Evolutionary conservation across 306 rosid species (phyloP).

Genomic region (barrel medic (Medicago truncatula)): DNA sequence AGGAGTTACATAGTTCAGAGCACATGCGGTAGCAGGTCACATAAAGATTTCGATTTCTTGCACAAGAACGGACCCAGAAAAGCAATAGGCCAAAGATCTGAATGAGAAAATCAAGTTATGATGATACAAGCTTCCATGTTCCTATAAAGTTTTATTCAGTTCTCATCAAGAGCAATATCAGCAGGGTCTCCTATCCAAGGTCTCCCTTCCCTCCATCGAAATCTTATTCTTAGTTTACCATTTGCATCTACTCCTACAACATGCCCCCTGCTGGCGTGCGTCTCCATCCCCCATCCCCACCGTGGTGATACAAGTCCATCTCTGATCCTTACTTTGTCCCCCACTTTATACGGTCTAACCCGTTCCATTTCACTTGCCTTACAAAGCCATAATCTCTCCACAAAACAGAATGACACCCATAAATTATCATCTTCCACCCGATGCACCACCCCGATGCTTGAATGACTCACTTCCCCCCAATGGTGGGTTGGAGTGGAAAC

Average conservation of each 20-base stretch:
- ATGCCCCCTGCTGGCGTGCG: conserved; percentile 88
- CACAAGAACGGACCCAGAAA: conserved; percentile 44
- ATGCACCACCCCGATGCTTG: conserved; percentile 88
- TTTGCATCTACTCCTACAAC: conserved; percentile 96
- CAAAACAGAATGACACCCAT: conserved; percentile 85
- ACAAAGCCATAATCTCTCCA: conserved; percentile 89
- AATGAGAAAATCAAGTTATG: conserved; percentile 46
- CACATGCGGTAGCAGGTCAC: conserved; percentile 33
- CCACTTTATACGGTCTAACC: conserved; percentile 71
- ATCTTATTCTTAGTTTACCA: conserved; percentile 87
- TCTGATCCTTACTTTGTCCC: conserved; percentile 86
- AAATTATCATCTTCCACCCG: conserved; percentile 86
- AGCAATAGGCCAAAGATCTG: conserved; percentile 44
- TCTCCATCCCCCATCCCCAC: conserved; percentile 99
- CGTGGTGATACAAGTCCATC: conserved; percentile 87
- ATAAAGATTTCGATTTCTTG: conserved; percentile 40
- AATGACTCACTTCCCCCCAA: conserved; percentile 97
- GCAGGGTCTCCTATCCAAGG: conserved; percentile 99
- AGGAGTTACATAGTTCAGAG: conserved; percentile 1
- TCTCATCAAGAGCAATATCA: conserved; percentile 73
- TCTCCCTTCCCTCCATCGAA: conserved; percentile 98
- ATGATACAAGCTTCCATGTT: conserved; percentile 46
- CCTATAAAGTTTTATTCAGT: conserved; percentile 39
- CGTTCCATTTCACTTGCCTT: conserved; percentile 84
- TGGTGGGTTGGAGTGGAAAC: conserved; percentile 89